Conservation (phyloP, 805 yeast species). For the Suhomyces emberorum region DNA sequence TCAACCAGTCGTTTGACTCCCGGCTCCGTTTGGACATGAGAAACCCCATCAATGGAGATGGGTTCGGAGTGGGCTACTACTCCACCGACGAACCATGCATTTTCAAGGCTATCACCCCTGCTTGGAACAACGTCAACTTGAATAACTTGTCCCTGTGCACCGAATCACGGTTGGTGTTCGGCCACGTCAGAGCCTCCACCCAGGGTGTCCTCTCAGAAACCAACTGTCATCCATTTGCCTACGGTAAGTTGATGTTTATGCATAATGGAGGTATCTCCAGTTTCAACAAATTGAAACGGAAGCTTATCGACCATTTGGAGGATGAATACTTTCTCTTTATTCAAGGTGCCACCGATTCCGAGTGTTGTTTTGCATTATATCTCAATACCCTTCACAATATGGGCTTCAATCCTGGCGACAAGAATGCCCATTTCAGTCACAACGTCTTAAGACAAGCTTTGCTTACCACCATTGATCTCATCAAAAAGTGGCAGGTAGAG, state of each 20-base stretch:
- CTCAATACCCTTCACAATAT: constrained; percentile 69
- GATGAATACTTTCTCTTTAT: constrained; percentile 77
- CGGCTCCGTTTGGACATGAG: constrained; percentile 82
- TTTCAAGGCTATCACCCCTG: constrained; percentile 94
- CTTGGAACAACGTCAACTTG: constrained; percentile 93
- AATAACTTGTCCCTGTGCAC: constrained; percentile 87
- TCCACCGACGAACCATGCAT: constrained; percentile 74
- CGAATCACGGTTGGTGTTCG: constrained; percentile 78
- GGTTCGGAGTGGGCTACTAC: constrained; percentile 96
- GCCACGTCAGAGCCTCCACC: constrained; percentile 94
- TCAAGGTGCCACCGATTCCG: constrained; percentile 95
- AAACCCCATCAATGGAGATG: constrained; percentile 96
- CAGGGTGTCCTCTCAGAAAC: constrained; percentile 93
- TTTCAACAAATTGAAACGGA: constrained; percentile 70
- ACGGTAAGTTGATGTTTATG: constrained; percentile 89
- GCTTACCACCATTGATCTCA: constrained; percentile 64
- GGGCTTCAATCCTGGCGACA: constrained; percentile 66
- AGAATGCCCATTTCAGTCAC: constrained; percentile 42
- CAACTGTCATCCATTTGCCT: constrained; percentile 94
- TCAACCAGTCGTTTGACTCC: constrained; percentile 92
- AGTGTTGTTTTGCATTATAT: constrained; percentile 88
- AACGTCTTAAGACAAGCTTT: constrained; percentile 63
- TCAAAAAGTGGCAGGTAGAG: constrained; percentile 77
- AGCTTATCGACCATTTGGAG: constrained; percentile 63
- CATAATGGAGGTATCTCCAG: constrained; percentile 90